Evolutionary conservation across 768 basidiomycete genomes (phyloP).

Genomic region (Floccularia luteovirens): DNA sequence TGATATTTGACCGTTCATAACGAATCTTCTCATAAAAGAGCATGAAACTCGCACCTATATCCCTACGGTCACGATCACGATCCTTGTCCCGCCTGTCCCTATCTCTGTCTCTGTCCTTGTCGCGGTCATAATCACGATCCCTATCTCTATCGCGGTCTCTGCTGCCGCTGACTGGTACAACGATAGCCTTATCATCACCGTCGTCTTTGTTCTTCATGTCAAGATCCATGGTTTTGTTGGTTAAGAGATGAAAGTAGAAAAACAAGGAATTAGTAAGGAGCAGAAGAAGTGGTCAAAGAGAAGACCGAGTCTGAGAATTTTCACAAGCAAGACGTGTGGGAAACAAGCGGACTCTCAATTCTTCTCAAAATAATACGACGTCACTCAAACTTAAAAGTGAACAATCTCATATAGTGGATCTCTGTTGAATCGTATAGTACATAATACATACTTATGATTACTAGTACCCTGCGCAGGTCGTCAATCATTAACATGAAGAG

Average conservation of each 20-base stretch:
- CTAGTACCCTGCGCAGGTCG: too few relatives aligned
- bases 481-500: too few relatives aligned
- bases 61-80: conserved; percentile 35
- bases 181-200: conserved; percentile 50
- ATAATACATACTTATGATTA: too few relatives aligned
- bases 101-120: conserved; percentile 33
- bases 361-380: too few relatives aligned
- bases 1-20: conserved; percentile 5
- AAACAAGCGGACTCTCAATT: too few relatives aligned
- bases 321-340: too few relatives aligned
- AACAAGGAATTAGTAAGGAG: conserved; percentile 1
- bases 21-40: neutral
- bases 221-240: conserved; percentile 50
- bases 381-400: too few relatives aligned
- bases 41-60: conserved; percentile 36
- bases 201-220: conserved; percentile 80
- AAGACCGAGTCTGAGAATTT: too few relatives aligned
- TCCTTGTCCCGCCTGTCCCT: conserved; percentile 38
- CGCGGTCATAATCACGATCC: conserved; percentile 29
- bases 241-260: neutral
- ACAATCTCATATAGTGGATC: too few relatives aligned
- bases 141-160: conserved; percentile 34
- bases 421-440: too few relatives aligned
- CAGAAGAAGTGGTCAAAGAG: too few relatives aligned
- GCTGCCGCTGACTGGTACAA: conserved; percentile 27